Base-by-base conservation (phyloP, 805 yeast species). In the Maudiozyma barnettii region DNA sequence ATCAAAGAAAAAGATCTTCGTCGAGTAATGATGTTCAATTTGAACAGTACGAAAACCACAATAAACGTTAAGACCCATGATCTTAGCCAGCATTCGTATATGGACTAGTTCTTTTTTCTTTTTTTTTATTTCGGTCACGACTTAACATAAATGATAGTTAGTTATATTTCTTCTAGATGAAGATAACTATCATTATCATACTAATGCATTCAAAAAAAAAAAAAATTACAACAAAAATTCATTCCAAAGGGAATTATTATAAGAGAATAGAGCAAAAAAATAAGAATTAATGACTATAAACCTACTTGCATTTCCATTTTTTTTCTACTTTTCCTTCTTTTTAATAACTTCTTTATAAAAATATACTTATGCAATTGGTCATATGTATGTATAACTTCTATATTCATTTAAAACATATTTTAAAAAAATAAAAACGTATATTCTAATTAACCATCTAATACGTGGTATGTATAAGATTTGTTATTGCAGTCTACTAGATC, bases 11-110 rank as follows among this genome's bases (percentile, higher is more conserved):
- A 45, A 55, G 64, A 47, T 53, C 59, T 23, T 55, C 63, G 10
- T 53, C 64, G 4, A 44, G 49, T 18, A 54, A 54, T 59, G 64
- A 60, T 16, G 49, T 59, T 21, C 51, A 57, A 36, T 61, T 60
- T 50, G 56, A 52, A 44, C 58, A 54, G 21, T 47, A 51, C 18
- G 55, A 52, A 20, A 45, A 47, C 20, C 46, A 48, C 35, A 21
- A 39, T 21, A 57, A 57, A 41, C 52, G 57, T 37, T 46, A 43
- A 21, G 2, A 14, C 7, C 3, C 18, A 18, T 14, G 7, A n/a
- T 33, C 6, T 14, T 16, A 14, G 5, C 16, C 36, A 33, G 36
- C 18, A 14, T n/a, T 33, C n/a, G 2, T 33, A 33, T 14, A 14
- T 14, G 36, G 18, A 4, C 18, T 14, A 14, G 14, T 31, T 16